These are phyloP conservation scores for Alternaria tenuissima DNA, from an alignment of 2,329 filamentous ascomycete species.

Conservation along the genomic window DNA sequence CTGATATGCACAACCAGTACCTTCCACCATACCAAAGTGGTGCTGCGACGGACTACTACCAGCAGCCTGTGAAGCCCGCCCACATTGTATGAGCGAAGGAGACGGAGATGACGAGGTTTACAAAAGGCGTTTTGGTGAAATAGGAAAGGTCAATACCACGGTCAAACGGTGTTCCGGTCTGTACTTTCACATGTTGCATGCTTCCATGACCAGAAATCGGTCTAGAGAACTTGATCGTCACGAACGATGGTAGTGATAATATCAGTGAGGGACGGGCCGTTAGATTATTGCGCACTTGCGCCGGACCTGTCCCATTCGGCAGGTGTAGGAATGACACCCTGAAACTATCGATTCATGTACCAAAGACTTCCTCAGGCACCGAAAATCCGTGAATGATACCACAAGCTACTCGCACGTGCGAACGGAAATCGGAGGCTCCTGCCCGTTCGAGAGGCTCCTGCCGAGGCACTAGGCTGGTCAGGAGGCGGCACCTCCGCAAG, in stretches of 20 bases:
- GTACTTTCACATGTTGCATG: neutral
- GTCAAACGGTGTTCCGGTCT: neutral
- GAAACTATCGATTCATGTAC: neutral
- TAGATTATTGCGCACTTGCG: neutral
- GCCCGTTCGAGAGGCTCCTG: constrained; percentile 27
- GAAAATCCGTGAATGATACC: constrained; percentile 20
- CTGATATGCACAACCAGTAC: constrained; percentile 28
- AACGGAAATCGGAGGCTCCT: constrained; percentile 22
- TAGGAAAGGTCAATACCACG: neutral
- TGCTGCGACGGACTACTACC: constrained; percentile 33
- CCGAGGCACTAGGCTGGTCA: constrained; percentile 25
- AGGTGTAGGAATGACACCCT: neutral
- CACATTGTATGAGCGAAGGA: constrained; percentile 31
- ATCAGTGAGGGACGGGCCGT: constrained; percentile 10
- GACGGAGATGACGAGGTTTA: neutral
- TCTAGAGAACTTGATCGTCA: neutral
- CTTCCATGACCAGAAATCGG: neutral
- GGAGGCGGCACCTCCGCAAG: constrained; percentile 12
- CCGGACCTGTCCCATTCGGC: constrained; percentile 7
- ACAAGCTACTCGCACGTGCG: constrained; percentile 25
- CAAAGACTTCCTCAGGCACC: neutral
- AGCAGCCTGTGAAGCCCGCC: constrained; percentile 38
- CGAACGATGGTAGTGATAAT: neutral
- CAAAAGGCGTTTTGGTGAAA: neutral
- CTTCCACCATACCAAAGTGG: constrained; percentile 30